Evolutionary conservation across 2,329 filamentous ascomycete species (phyloP).

Genomic region (Fusarium compactum): DNA sequence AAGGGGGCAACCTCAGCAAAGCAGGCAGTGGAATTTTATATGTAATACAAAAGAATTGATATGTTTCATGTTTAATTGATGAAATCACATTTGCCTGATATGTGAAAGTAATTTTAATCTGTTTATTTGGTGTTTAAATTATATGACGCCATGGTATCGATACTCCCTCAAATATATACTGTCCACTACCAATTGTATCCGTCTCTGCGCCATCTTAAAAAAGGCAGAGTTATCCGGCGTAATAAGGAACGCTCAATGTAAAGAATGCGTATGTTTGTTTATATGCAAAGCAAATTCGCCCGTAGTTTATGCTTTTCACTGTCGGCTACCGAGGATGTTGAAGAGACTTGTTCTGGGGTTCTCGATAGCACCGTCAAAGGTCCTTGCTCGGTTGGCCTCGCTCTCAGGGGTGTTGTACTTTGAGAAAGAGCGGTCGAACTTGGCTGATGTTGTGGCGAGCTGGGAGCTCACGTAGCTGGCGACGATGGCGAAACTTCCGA

Average conservation of each 20-base stretch:
- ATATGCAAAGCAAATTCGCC: not conserved
- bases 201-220: not conserved
- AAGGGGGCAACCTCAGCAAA: slow-evolving; percentile 19
- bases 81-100: not conserved
- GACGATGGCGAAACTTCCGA: slow-evolving; percentile 44
- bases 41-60: slow-evolving; percentile 42
- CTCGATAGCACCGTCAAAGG: slow-evolving; percentile 50
- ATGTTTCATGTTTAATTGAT: not conserved
- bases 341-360: slow-evolving; percentile 53
- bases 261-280: slow-evolving; percentile 23
- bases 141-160: slow-evolving; percentile 34
- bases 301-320: slow-evolving; percentile 15
- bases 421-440: slow-evolving; percentile 55
- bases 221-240: slow-evolving; percentile 10
- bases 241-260: slow-evolving; percentile 37
- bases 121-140: slow-evolving; percentile 31
- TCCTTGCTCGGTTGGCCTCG: slow-evolving; percentile 50
- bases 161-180: slow-evolving; percentile 9
- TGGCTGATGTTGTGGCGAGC: slow-evolving; percentile 50
- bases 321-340: slow-evolving; percentile 52
- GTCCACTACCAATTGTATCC: not conserved
- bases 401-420: slow-evolving; percentile 55
- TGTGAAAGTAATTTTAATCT: not conserved
- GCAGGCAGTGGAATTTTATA: slow-evolving; percentile 27
- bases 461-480: slow-evolving; percentile 52